phyloP scores from a whole-genome alignment of 192 early-diverging fungal genomes.

The Phlyctochytrium bullatum region DNA sequence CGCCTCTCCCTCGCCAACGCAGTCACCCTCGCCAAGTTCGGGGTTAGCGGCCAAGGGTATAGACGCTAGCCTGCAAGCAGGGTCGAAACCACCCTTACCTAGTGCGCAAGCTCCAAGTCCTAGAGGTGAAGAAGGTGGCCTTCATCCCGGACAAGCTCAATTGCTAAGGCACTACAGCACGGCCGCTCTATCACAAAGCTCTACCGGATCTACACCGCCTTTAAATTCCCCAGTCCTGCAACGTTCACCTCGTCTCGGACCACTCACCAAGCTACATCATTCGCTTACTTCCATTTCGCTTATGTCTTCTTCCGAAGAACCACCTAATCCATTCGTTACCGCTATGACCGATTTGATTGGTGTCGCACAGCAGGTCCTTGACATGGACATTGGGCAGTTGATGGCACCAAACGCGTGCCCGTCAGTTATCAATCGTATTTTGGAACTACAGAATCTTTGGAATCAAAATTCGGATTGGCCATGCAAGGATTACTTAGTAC shows the following conservation, averaged over 20 bases:
- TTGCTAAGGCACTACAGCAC: background rate
- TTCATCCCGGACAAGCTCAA: too few species aligned
- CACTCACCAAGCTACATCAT: background rate
- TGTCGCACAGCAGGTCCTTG: conserved; percentile 70
- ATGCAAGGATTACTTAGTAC: conserved; percentile 49
- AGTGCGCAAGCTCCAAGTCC: background rate
- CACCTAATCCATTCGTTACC: conserved; percentile 53
- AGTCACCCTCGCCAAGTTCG: background rate
- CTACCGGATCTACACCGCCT: background rate
- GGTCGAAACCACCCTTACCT: background rate
- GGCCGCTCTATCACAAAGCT: background rate
- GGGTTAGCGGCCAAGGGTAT: background rate
- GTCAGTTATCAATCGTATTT: conserved; percentile 57
- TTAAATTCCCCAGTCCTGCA: background rate
- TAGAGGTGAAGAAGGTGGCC: too few species aligned
- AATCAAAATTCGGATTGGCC: conserved; percentile 63
- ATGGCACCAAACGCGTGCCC: conserved; percentile 61
- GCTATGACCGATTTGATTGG: conserved; percentile 66
- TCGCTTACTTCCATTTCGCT: background rate
- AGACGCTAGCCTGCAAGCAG: background rate
- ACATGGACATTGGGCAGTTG: conserved; percentile 56
- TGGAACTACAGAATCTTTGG: conserved; percentile 63
- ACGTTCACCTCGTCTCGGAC: conserved; percentile 38
- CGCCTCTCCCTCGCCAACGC: background rate
- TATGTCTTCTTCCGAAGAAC: background rate